Percentiles rank a stretch among this genome's conserved stretches.
Conservation (phyloP, 441 rosid species). For the Populus hybrid region DNA sequence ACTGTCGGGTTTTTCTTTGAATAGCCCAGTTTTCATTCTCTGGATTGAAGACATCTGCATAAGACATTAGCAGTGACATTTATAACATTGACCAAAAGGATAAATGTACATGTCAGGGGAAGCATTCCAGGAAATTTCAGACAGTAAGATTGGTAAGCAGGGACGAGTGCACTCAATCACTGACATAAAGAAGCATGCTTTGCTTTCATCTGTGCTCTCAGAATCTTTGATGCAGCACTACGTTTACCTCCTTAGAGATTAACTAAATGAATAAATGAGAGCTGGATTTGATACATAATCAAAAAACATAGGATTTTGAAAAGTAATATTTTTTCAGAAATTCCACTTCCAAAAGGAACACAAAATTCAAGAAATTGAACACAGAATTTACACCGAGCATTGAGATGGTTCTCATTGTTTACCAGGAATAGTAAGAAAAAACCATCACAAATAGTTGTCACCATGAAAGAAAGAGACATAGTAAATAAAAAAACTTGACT, state of each 20-base stretch:
- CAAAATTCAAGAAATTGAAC: background rate
- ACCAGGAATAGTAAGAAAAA: background rate
- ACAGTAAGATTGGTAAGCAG: background rate
- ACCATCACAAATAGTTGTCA: background rate
- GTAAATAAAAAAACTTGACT: background rate
- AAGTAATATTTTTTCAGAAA: background rate
- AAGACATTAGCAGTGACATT: background rate
- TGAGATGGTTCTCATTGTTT: background rate
- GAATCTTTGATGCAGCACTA: background rate
- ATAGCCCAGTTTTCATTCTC: constrained; percentile 25
- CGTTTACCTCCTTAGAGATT: background rate
- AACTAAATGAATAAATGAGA: background rate
- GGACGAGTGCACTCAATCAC: background rate
- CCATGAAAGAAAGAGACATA: background rate
- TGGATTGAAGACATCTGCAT: constrained; percentile 38
- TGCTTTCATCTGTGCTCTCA: background rate
- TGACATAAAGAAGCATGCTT: background rate
- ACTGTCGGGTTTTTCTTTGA: constrained; percentile 16
- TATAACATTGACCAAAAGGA: background rate
- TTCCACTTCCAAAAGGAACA: background rate
- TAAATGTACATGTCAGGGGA: background rate
- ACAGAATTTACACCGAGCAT: background rate
- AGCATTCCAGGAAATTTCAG: background rate
- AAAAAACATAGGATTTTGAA: background rate
- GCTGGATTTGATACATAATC: background rate